phyloP scores from a whole-genome alignment of 352 stramenopile species.

The Phytophthora megakarya region DNA sequence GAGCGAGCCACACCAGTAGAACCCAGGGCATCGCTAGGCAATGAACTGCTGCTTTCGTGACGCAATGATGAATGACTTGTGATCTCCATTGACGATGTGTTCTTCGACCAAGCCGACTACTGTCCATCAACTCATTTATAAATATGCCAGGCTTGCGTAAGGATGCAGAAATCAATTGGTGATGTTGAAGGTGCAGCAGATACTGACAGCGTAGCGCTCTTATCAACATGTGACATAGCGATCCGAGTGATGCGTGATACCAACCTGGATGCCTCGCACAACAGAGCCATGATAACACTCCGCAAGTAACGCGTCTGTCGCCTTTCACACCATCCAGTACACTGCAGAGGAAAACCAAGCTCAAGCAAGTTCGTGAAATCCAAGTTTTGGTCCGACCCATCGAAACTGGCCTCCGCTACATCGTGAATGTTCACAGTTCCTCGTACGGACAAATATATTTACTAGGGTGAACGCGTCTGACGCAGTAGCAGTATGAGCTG shows the following conservation, averaged over 20 bases:
- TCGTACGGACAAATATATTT: background rate
- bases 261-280: background rate
- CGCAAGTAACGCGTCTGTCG: background rate
- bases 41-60: slow-evolving; percentile 27
- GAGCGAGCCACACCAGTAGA: slow-evolving; percentile 17
- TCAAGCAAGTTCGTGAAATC: slow-evolving; percentile 11
- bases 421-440: background rate
- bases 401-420: background rate
- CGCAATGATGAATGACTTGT: slow-evolving; percentile 31
- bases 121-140: slow-evolving; percentile 29
- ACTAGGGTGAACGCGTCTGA: too few relatives aligned
- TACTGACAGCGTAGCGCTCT: too few relatives aligned
- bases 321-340: slow-evolving; percentile 5
- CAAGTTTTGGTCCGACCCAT: background rate
- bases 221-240: too few relatives aligned
- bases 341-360: slow-evolving; percentile 3
- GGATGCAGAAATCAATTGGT: slow-evolving; percentile 8
- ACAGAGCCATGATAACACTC: background rate
- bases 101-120: slow-evolving; percentile 1
- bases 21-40: slow-evolving; percentile 21
- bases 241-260: too few relatives aligned
- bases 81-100: background rate
- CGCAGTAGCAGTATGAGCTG: too few relatives aligned
- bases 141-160: too few relatives aligned
- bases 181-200: too few relatives aligned